Evolutionary conservation across 441 rosid species (phyloP), one percentile per base, ranked within the genome.

Genomic region (Gossypium davidsonii): DNA sequence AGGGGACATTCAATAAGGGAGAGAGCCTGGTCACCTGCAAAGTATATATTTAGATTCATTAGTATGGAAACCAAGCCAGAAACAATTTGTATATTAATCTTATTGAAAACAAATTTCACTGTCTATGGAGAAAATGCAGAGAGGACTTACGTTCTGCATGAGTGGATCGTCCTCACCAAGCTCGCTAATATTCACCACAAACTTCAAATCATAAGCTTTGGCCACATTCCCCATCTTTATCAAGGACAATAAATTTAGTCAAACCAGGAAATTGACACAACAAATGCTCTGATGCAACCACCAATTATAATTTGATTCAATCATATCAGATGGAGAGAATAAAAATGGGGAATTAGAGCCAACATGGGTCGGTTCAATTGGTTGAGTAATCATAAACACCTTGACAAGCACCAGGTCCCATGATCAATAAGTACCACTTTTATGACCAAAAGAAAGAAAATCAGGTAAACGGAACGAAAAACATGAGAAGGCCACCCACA

Each of bases 91-190:
- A 64, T 18, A 39, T 37, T 39, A 42, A 63, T 15, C 21, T 64
- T 18, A 25, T 28, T 17, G 15, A 63, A 73, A 73, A 49, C 4
- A 0, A n/a, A 31, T 15, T 9, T 59, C 61, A 37, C 56, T 26
- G 4, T 37, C 57, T n/a, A 21, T 58, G 2, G 17, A 46, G 14
- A 67, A 56, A 37, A 14, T 1, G 12, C 51, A 72, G 51, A 65
- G 21, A 77, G 66, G 77, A 53, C 87, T 84, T 74, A 89, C 97
- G 78, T 88, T 85, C 79, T 79, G 84, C 67, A 70, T 71, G 75
- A 91, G 91, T n/a, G 86, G 87, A 78, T 87, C 92, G 80, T 82
- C 83, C 76, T 85, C 88, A 49, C 91, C 96, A 69, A 82, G 77
- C 62, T 86, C 86, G 75, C 90, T 81, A 53, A 83, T 78, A 76